A percentile compares a stretch with the other conserved stretches of the same genome.
Evolutionary conservation across 192 early-diverging fungal species (phyloP).

Genomic region (Anaeromyces robustus): DNA sequence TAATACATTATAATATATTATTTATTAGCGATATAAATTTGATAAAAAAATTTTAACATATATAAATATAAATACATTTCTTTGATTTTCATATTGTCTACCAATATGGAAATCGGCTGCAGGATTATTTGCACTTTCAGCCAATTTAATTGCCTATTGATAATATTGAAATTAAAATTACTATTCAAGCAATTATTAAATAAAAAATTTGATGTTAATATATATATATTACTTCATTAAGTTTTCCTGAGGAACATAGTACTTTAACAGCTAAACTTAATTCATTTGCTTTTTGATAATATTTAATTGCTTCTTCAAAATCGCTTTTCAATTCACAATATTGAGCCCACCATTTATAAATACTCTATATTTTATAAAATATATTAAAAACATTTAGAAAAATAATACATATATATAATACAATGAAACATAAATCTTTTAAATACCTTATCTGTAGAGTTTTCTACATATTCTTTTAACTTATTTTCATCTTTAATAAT

Average conservation of each 20-base stretch:
- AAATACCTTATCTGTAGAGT: conserved; percentile 1
- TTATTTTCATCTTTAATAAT: conserved; percentile 4
- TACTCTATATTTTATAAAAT: not conserved
- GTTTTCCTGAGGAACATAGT: conserved; percentile 22
- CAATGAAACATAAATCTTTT: no score
- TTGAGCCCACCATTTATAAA: conserved; percentile 40
- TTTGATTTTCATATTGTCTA: conserved; percentile 24
- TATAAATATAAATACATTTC: conserved; percentile 13
- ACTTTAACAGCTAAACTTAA: conserved; percentile 23
- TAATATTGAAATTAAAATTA: no score
- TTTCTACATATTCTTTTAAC: conserved; percentile 17
- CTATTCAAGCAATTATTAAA: no score
- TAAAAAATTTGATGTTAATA: not conserved
- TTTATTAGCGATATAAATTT: not conserved
- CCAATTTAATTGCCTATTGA: conserved; percentile 25
- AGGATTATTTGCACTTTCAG: conserved; percentile 13
- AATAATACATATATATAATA: no score
- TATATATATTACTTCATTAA: conserved; percentile 13
- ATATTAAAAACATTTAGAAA: no score
- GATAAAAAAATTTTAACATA: not conserved
- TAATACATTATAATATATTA: no score
- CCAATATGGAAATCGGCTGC: conserved; percentile 28
- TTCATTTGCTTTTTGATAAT: conserved; percentile 27
- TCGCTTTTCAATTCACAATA: conserved; percentile 25
- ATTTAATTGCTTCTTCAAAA: conserved; percentile 16